Conservation (phyloP, 176 grass and related monocot species). For the Rhipidocladum racemiflorum region DNA sequence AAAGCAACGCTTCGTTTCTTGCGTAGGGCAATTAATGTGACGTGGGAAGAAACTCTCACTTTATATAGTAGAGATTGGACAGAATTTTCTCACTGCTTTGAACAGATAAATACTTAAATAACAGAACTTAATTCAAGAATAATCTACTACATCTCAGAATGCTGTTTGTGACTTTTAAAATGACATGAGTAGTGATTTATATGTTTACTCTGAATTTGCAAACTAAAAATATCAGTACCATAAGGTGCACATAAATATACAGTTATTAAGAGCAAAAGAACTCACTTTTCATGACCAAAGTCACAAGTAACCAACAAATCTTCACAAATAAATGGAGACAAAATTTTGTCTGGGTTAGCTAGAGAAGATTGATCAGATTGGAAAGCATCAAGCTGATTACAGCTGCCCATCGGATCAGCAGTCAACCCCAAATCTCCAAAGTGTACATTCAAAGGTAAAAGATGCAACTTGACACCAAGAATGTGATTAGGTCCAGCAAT, state of each 20-base stretch:
- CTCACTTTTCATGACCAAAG: constrained; percentile 85
- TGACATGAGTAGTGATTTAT: background rate
- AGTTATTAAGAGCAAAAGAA: constrained; percentile 39
- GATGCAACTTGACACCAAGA: constrained; percentile 79
- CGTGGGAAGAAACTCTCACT: too few relatives aligned
- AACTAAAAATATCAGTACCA: constrained; percentile 6
- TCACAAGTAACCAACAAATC: constrained; percentile 69
- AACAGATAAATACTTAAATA: background rate
- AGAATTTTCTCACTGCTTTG: constrained; percentile 1
- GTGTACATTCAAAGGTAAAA: constrained; percentile 70
- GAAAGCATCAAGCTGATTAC: constrained; percentile 60
- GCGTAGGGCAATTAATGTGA: too few relatives aligned
- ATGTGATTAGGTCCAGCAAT: constrained; percentile 63
- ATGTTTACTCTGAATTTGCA: constrained; percentile 11
- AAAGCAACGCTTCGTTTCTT: too few relatives aligned
- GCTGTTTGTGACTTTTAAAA: background rate
- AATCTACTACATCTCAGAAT: constrained; percentile 17
- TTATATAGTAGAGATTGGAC: too few relatives aligned
- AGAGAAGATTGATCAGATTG: constrained; percentile 60
- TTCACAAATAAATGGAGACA: constrained; percentile 68
- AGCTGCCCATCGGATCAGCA: constrained; percentile 42
- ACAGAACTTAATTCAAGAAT: constrained; percentile 22
- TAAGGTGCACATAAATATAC: constrained; percentile 16
- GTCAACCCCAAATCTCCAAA: constrained; percentile 57
- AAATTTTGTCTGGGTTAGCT: constrained; percentile 45